Evolutionary conservation across 495 filamentous ascomycete genomes (phyloP), one percentile per base, ranked within the genome.

Genomic region (Talaromyces stipitatus): DNA sequence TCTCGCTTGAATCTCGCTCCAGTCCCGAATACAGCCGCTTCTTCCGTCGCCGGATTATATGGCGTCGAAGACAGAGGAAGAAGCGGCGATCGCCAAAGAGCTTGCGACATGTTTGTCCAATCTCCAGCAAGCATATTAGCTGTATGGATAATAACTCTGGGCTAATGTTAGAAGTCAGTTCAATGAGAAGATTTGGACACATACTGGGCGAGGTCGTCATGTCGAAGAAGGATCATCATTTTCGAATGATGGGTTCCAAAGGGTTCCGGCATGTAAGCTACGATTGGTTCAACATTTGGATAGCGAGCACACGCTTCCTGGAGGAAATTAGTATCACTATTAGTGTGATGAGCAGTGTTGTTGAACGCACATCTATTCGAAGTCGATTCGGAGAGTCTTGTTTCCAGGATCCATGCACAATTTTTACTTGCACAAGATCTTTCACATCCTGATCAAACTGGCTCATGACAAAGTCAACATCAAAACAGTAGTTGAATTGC

Each of bases 381-480:
- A 85, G 62, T 23, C 82, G 72, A 63, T 81, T 82, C 2, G 68
- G 60, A 63, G 90, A 85, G 22, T 92, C 88, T 56, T 66, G 78
- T 70, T 86, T 89, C 91, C 91, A 96, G 50, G 87, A 92, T 2
- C 91, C 92, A 72, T 96, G 91, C 11, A 96, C 79, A 27, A 96
- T 74, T 61, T 88, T 85, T 8, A 95, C 80, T 50, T 82, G 74
- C 10, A 92, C 82, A 0, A 86, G 58, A 45, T 72, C 62, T 20
- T 80, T 75, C 9, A 86, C 80, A 72, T 94, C 90, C 5, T 76
- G 65, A 58, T 95, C 88, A 60, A 96, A 86, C 9, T 81, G 70
- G 20, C 60, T 72, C 82, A 87, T 83, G 12, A 87, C 53, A 64
- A 91, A 96, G 56, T 90, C 82, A 23, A 95, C 72, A 72, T 95